Evolutionary conservation across 2,329 filamentous ascomycete species (phyloP), one percentile per base, ranked within the genome.

Genomic region (Penicillium sp.): DNA sequence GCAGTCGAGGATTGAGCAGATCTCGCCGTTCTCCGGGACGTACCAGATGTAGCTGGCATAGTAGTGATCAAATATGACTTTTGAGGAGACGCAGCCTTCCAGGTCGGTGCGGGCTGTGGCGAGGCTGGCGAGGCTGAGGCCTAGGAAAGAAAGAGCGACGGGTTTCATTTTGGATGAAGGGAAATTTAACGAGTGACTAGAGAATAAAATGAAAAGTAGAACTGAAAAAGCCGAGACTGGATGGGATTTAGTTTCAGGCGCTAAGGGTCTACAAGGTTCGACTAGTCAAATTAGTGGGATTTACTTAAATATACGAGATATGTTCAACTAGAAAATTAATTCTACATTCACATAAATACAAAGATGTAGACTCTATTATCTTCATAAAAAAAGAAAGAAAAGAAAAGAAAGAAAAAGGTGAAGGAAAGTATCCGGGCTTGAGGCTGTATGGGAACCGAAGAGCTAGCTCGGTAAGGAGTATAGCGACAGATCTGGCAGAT

Each of bases 1-100:
- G 72, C 86, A 89, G 79, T 89, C 86, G 62, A 85, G 78, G 59
- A 83, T 67, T 11, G 77, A 76, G 79, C 86, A 89, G 68, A 88
- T 76, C 75, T 88, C 85, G 68, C 85, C 84, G 18, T 81, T 84
- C 62, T 74, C 84, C 2, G 85, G 85, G 51, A 86, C 81, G 71
- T 84, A 88, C 78, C 79, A 88, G 60, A 70, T 62, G 59, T 67
- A 60, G 47, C 61, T 68, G 61, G 65, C 65, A 47, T 67, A 57
- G 44, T 66, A 66, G 44, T 67, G 58, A 0, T 46, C 44, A 53
- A 68, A 61, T 40, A 57, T 60, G 34, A 67, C 68, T 37, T 52
- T 40, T 14, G 67, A 67, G 24, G 64, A 66, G 46, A 62, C 56
- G 49, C 67, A 69, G 56, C 67, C 66, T 20, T 13, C 35, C 10